Conservation (phyloP, 345 rosid species). For the Citrus medica region DNA sequence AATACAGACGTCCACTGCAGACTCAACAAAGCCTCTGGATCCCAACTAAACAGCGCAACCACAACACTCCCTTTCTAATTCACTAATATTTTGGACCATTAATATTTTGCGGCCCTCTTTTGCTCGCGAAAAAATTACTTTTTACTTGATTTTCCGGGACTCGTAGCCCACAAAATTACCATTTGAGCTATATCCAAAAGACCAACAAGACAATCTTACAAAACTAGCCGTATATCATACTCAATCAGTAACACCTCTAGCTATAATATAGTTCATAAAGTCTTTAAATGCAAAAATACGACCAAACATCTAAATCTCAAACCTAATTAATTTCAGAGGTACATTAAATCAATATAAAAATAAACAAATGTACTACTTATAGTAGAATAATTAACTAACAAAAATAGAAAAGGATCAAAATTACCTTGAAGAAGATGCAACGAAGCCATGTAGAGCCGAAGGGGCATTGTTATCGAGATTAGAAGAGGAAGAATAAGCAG, state of each 20-base stretch:
- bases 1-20: neutral
- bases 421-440: constrained; percentile 69
- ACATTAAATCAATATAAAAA: neutral
- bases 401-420: constrained; percentile 9
- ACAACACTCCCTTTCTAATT: neutral
- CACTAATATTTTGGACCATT: neutral
- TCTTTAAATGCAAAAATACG: neutral
- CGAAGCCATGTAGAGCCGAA: constrained; percentile 34
- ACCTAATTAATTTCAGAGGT: constrained; percentile 17
- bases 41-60: neutral
- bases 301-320: neutral
- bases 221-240: neutral
- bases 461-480: constrained; percentile 40
- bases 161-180: neutral
- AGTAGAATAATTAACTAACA: neutral
- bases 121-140: neutral
- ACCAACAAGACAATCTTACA: neutral
- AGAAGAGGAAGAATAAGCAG: constrained; percentile 33
- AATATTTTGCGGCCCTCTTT: neutral
- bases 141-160: neutral
- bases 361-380: constrained; percentile 2
- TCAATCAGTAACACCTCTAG: neutral
- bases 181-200: neutral
- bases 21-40: neutral
- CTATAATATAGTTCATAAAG: neutral